Evolutionary conservation across 1,284 basidiomycete species (phyloP).

Genomic region (Taiwanofungus camphoratus): DNA sequence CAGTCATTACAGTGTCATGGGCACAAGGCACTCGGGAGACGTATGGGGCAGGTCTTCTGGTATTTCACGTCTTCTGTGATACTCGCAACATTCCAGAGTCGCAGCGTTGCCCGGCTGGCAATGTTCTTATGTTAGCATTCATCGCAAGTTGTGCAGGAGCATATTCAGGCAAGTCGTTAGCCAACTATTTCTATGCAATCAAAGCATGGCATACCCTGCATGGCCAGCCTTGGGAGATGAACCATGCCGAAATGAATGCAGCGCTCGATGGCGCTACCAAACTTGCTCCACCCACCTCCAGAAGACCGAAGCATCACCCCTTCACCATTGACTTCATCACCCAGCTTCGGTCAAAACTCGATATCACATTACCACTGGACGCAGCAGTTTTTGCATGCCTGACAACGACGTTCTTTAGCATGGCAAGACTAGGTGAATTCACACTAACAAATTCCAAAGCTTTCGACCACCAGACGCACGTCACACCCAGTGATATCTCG

Average conservation of each 20-base stretch:
- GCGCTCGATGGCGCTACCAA: neutral
- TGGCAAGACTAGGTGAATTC: slow-evolving; percentile 3
- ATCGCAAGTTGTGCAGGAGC: slow-evolving; percentile 11
- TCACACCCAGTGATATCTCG: neutral
- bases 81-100: slow-evolving; percentile 15
- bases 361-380: slow-evolving; percentile 1
- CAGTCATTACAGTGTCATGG: slow-evolving; percentile 16
- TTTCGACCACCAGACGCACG: neutral
- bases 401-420: slow-evolving; percentile 1
- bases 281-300: slow-evolving; percentile 1
- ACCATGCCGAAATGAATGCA: slow-evolving; percentile 1
- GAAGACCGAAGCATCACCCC: neutral
- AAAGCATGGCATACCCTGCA: slow-evolving; percentile 6
- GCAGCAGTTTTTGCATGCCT: slow-evolving; percentile 4
- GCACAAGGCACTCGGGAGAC: slow-evolving; percentile 16
- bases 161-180: slow-evolving; percentile 15
- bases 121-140: slow-evolving; percentile 13
- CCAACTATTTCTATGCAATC: slow-evolving; percentile 5
- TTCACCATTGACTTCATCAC: neutral
- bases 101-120: slow-evolving; percentile 12
- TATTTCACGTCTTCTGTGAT: slow-evolving; percentile 30
- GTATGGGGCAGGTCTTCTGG: slow-evolving; percentile 25
- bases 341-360: neutral
- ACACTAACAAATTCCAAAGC: neutral
- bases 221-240: neutral